Percentiles rank a stretch among this genome's conserved stretches.
These are phyloP conservation scores for Rhodocollybia butyracea DNA, from an alignment of 768 basidiomycete genomes.

Conservation along the genomic window DNA sequence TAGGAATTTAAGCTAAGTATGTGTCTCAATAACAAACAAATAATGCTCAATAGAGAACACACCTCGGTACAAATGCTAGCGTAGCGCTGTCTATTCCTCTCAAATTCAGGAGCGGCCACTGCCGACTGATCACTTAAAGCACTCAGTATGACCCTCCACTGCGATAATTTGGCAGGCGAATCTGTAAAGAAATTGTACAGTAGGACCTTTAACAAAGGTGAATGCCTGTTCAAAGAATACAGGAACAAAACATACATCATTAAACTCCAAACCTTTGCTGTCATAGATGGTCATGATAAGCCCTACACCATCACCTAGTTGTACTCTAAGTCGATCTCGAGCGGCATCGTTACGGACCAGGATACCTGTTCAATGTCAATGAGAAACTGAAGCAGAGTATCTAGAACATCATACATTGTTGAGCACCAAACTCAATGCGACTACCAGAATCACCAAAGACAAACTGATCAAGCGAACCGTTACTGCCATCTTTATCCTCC, in stretches of 20 bases:
- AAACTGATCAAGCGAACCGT: conserved; percentile 64
- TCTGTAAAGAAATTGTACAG: conserved; percentile 75
- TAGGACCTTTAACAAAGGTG: conserved; percentile 48
- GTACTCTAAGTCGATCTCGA: conserved; percentile 38
- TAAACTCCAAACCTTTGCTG: conserved; percentile 66
- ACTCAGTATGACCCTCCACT: conserved; percentile 61
- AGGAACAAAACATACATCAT: conserved; percentile 43
- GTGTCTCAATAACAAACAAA: background rate
- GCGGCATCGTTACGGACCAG: conserved; percentile 63
- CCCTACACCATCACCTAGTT: conserved; percentile 59
- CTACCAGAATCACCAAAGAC: conserved; percentile 45
- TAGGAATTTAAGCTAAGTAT: conserved; percentile 53
- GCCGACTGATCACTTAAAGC: conserved; percentile 23
- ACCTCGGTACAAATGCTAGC: conserved; percentile 62
- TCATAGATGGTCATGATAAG: conserved; percentile 60
- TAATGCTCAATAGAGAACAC: conserved; percentile 5
- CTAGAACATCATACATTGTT: conserved; percentile 49
- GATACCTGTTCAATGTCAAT: conserved; percentile 49
- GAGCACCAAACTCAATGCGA: conserved; percentile 56
- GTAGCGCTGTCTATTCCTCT: conserved; percentile 47
- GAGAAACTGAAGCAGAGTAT: background rate
- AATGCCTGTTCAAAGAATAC: background rate
- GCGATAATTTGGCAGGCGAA: conserved; percentile 44
- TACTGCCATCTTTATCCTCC: conserved; percentile 34
- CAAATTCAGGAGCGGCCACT: conserved; percentile 43